phyloP scores from a whole-genome alignment of 2,329 filamentous ascomycete genomes.

The Trichoderma aggressivum region DNA sequence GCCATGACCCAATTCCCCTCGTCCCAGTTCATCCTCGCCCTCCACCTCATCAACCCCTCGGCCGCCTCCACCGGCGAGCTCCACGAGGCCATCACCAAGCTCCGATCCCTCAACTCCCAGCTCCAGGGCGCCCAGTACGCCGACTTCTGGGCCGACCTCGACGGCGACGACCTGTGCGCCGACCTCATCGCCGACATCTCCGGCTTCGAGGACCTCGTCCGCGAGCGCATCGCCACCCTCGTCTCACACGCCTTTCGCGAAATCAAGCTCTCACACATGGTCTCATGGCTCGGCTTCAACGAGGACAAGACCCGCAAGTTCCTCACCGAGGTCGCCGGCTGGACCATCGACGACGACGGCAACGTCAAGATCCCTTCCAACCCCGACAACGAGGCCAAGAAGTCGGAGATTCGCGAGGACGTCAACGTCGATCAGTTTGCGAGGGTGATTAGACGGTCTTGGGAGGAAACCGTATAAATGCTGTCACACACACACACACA shows the following conservation, averaged over 20 bases:
- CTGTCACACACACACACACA: background rate
- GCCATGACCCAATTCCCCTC: constrained; percentile 95
- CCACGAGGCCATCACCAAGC: constrained; percentile 86
- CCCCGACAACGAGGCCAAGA: constrained; percentile 96
- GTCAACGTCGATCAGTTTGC: constrained; percentile 87
- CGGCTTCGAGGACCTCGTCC: constrained; percentile 92
- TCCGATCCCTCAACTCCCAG: constrained; percentile 77
- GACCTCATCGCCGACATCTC: constrained; percentile 91
- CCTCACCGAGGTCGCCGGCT: constrained; percentile 79
- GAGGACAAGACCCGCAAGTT: constrained; percentile 71
- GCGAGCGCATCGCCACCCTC: constrained; percentile 82
- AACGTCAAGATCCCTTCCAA: constrained; percentile 79
- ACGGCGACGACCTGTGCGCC: constrained; percentile 92
- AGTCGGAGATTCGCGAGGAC: constrained; percentile 90
- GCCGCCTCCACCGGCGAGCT: constrained; percentile 66
- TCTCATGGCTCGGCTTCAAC: constrained; percentile 72
- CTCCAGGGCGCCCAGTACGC: constrained; percentile 89
- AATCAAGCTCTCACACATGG: constrained; percentile 63
- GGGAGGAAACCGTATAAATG: constrained; percentile 61
- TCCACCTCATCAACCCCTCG: constrained; percentile 88
- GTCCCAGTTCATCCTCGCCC: constrained; percentile 88
- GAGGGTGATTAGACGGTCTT: constrained; percentile 76
- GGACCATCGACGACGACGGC: constrained; percentile 68
- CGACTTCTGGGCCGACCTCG: constrained; percentile 87
- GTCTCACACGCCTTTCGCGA: constrained; percentile 78